A percentile compares a stretch with the other conserved stretches of the same genome.
Conservation (phyloP, 1,284 basidiomycete genomes). For the Papiliotrema nemorosa region DNA sequence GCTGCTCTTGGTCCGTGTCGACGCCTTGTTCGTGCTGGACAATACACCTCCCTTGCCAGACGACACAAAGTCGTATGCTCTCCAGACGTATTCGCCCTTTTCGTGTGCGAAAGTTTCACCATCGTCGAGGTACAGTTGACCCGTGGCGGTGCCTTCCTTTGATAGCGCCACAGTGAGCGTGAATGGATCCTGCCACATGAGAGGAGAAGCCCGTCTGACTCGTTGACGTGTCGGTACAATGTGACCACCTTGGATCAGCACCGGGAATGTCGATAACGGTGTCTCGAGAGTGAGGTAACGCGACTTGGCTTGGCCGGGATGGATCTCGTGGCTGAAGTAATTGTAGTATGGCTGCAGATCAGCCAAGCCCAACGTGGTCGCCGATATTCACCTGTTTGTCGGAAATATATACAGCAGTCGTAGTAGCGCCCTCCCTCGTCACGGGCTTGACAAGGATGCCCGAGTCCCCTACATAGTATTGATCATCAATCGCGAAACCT, state of each 20-base stretch:
- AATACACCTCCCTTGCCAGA: slow-evolving; percentile 51
- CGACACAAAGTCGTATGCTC: slow-evolving; percentile 61
- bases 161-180: slow-evolving; percentile 81
- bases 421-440: slow-evolving; percentile 66
- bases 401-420: slow-evolving; percentile 76
- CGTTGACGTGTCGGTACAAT: slow-evolving; percentile 84
- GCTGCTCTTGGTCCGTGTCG: slow-evolving; percentile 9
- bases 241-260: slow-evolving; percentile 88
- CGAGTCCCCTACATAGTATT: slow-evolving; percentile 85
- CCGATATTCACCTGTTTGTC: slow-evolving; percentile 68
- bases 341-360: slow-evolving; percentile 79
- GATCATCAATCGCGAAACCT: slow-evolving; percentile 88
- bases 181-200: slow-evolving; percentile 91
- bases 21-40: slow-evolving; percentile 8
- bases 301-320: slow-evolving; percentile 62
- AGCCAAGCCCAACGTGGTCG: not conserved
- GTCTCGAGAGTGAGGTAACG: slow-evolving; percentile 71
- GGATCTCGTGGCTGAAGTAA: slow-evolving; percentile 70
- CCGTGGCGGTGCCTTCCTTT: slow-evolving; percentile 62
- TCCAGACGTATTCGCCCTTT: slow-evolving; percentile 77
- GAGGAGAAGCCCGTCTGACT: slow-evolving; percentile 74
- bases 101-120: slow-evolving; percentile 79
- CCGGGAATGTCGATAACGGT: slow-evolving; percentile 72
- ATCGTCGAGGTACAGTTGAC: slow-evolving; percentile 93
- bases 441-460: slow-evolving; percentile 92